These are phyloP conservation scores for Trametes punicea DNA, from an alignment of 768 basidiomycete species.

Conservation along the genomic window DNA sequence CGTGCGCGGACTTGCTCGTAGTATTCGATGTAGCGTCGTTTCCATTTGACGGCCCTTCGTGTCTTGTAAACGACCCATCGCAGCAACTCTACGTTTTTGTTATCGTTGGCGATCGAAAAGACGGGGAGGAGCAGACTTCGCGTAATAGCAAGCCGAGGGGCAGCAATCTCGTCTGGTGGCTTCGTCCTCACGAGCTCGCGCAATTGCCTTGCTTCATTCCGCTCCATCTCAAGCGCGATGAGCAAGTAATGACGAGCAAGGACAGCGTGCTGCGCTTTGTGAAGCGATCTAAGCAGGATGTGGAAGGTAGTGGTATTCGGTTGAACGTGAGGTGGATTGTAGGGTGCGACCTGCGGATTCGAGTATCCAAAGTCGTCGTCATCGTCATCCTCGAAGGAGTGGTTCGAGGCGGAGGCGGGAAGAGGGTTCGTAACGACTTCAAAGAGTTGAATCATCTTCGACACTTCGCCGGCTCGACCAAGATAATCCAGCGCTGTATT, in stretches of 20 bases:
- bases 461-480: constrained; percentile 55
- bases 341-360: constrained; percentile 37
- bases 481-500: constrained; percentile 73
- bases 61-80: constrained; percentile 54
- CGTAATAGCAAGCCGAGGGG: constrained; percentile 56
- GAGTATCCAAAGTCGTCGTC: constrained; percentile 56
- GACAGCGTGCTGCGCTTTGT: constrained; percentile 42
- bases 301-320: constrained; percentile 70
- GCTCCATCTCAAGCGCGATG: constrained; percentile 49
- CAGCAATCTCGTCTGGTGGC: constrained; percentile 33
- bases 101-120: constrained; percentile 54
- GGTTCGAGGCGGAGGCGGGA: constrained; percentile 44
- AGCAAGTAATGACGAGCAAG: constrained; percentile 67
- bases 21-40: constrained; percentile 44
- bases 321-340: constrained; percentile 40
- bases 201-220: constrained; percentile 33
- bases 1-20: constrained; percentile 32
- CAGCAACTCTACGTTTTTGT: constrained; percentile 57
- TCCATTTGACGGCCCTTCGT: constrained; percentile 43
- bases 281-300: constrained; percentile 57
- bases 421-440: constrained; percentile 76
- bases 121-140: constrained; percentile 54
- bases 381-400: constrained; percentile 62
- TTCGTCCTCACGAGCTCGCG: constrained; percentile 22
- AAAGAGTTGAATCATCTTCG: constrained; percentile 70